Conservation (phyloP, 2,329 filamentous ascomycete species). For the Escovopsis sp. region DNA sequence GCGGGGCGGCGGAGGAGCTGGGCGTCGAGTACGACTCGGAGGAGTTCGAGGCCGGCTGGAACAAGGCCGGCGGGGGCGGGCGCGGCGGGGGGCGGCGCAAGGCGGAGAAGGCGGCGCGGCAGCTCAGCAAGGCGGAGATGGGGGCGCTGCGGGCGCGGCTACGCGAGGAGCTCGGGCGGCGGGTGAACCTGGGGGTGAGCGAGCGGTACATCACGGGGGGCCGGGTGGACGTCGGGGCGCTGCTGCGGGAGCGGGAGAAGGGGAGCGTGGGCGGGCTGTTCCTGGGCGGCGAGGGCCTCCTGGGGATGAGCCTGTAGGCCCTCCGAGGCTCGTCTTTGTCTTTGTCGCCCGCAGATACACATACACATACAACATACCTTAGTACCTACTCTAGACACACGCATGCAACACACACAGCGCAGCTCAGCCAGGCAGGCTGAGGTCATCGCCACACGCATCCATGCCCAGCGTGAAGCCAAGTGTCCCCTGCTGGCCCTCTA, state of each 20-base stretch:
- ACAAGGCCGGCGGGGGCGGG: slow-evolving; percentile 48
- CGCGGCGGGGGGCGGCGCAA: slow-evolving; percentile 59
- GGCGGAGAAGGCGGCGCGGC: slow-evolving; percentile 57
- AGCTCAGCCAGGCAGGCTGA: no score
- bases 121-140: slow-evolving; percentile 59
- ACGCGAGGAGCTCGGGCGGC: slow-evolving; percentile 51
- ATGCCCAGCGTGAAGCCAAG: no score
- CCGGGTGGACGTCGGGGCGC: slow-evolving; percentile 63
- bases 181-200: slow-evolving; percentile 78
- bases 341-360: no score
- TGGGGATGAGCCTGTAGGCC: slow-evolving; percentile 4
- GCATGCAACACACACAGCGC: no score
- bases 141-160: slow-evolving; percentile 56
- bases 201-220: slow-evolving; percentile 76
- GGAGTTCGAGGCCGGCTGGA: slow-evolving; percentile 56
- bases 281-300: slow-evolving; percentile 25
- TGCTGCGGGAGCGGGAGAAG: slow-evolving; percentile 48
- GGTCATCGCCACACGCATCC: no score
- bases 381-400: no score
- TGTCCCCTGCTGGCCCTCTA: no score
- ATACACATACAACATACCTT: no score
- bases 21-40: slow-evolving; percentile 90
- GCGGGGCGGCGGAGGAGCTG: slow-evolving; percentile 74
- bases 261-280: slow-evolving; percentile 17
- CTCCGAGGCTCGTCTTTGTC: neutral